Percentiles rank a stretch among this genome's conserved stretches.
Conservation (phyloP, 1,139 yeast species). For the Geotrichum fermentans region DNA sequence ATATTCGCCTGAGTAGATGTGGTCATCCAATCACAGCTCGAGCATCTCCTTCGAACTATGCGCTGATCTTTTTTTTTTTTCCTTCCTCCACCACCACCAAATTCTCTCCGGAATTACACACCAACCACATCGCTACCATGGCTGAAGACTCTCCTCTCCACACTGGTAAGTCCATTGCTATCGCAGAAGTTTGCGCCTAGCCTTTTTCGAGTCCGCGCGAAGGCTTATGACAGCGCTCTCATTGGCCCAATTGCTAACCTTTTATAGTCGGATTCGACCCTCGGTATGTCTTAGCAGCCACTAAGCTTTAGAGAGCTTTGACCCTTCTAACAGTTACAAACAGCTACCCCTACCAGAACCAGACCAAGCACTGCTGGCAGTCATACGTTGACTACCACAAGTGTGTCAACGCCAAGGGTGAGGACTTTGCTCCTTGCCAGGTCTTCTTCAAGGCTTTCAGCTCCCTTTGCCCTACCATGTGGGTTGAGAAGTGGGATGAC, state of each 20-base stretch:
- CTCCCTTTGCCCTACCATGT: constrained; percentile 85
- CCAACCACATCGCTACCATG: constrained; percentile 17
- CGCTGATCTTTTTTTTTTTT: constrained; percentile 14
- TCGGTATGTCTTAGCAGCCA: constrained; percentile 18
- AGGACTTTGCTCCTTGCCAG: constrained; percentile 96
- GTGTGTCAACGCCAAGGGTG: constrained; percentile 95
- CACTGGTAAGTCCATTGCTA: constrained; percentile 56
- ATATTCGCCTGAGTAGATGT: constrained; percentile 1
- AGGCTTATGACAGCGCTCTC: not conserved
- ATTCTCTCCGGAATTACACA: not conserved
- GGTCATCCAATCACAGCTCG: constrained; percentile 15
- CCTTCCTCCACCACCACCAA: constrained; percentile 1
- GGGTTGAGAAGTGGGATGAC: constrained; percentile 95
- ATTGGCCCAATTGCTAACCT: constrained; percentile 2
- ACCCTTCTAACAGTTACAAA: not conserved
- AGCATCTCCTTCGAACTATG: constrained; percentile 7
- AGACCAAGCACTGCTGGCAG: constrained; percentile 97
- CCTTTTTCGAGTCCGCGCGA: not conserved
- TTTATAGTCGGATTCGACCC: constrained; percentile 21
- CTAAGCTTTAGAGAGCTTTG: not conserved
- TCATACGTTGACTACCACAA: constrained; percentile 96
- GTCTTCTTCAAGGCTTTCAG: constrained; percentile 88
- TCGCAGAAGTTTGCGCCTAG: not conserved
- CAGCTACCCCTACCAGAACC: constrained; percentile 79
- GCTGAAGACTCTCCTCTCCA: constrained; percentile 49